Base-by-base conservation (phyloP, 345 rosid genomes). In the Hibiscus tridactylites region DNA sequence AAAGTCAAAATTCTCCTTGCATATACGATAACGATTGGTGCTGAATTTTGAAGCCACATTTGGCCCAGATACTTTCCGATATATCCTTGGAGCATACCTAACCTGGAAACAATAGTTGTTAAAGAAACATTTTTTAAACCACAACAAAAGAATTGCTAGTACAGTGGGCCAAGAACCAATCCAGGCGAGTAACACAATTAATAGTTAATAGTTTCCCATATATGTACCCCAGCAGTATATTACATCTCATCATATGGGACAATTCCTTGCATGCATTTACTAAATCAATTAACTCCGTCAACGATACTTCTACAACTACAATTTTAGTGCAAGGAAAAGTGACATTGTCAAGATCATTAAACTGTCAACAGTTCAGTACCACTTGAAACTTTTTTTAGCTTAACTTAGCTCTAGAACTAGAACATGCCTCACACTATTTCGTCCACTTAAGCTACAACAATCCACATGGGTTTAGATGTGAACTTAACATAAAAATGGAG, bases 1-100 rank as follows among this genome's bases (percentile, higher is more conserved):
- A 78, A 87, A 95, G 78, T 90, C 87, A 71, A 84, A 89, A 81
- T 89, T 90, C 75, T 92, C 97, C 89, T 85, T 85, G 91, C 90
- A 90, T 77, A 85, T 76, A 75, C 75, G 80, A 79, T 90, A 95
- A 13, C 96, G 85, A 78, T 85, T 84, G 5, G 80, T 56, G n/a
- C 62, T 80, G 76, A 92, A 81, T 79, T 84, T 88, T 4, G 92
- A 72, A 56, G 74, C 82, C 49, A 85, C 53, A 9, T 86, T 78
- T 53, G 96, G 85, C 71, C 96, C 97, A 50, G 87, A 83, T n/a
- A 86, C 75, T 63, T 77, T 83, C 73, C 85, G 74, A 69, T 82
- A 91, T 66, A 91, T 81, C 81, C 78, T 89, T 11, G 97, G 93
- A 61, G 85, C 97, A 74, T 83, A 82, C 60, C 77, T 88, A 65